Evolutionary conservation across 2,329 filamentous ascomycete genomes (phyloP), one percentile per base, ranked within the genome.

Genomic region (Coniochaeta sp.): DNA sequence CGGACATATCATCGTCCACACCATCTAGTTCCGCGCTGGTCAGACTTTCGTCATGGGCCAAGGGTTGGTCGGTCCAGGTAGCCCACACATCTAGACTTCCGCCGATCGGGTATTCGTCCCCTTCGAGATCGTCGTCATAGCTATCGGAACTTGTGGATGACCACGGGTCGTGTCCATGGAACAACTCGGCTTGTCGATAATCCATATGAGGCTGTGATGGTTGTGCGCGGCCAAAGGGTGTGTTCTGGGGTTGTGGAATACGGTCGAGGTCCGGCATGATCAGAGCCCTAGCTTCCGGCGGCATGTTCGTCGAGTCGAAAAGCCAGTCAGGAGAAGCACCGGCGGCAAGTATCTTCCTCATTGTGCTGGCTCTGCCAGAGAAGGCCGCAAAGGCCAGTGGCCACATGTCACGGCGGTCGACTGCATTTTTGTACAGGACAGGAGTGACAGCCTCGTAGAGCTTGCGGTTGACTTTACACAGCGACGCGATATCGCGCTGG

Each of bases 321-420:
- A 61, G 31, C 44, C 64, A 57, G 57, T 70, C 62, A n/a, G 68
- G 66, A 43, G 67, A 59, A 26, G 64, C 34, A 14, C 69, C 69
- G 14, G 65, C 67, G 34, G 62, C 64, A 22, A 71, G 67, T 7
- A 63, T 63, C 58, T 66, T 65, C 14, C 34, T 61, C 17, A 70
- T 52, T 11, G 69, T 70, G 6, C 64, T 62, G 14, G 63, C 60
- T 16, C 66, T 40, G 19, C 67, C 68, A n/a, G 58, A 62, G 8
- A 64, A 62, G 2, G 68, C 67, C 19, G 65, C 67, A 67, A 67
- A 71, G 19, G 64, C 60, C 26, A 71, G 47, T 0, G 69, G 65
- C 52, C 66, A 65, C 22, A 60, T 38, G 56, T 66, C 61, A 17
- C 57, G 7, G 24, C 47, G 56, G 6, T 55, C 44, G 3, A 63